Evolutionary conservation across 495 filamentous ascomycete genomes (phyloP).

Genomic region (Aspergillus carlsbadensis): DNA sequence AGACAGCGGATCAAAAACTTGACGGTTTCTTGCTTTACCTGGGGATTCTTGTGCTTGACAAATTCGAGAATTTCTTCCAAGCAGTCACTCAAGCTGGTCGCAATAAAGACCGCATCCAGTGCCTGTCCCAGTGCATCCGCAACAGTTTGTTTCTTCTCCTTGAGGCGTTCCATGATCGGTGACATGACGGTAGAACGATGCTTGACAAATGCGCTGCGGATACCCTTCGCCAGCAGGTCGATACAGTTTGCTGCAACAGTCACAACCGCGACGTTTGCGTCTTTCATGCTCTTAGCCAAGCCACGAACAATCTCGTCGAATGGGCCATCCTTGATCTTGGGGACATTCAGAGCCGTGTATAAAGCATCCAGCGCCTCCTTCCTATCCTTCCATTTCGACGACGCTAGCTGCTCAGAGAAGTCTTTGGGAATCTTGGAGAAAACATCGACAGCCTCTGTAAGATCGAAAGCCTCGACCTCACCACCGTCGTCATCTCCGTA

Average conservation of each 20-base stretch:
- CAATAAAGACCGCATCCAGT: conserved; percentile 79
- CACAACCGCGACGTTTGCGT: conserved; percentile 95
- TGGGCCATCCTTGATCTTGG: conserved; percentile 86
- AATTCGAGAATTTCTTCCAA: conserved; percentile 85
- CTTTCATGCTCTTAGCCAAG: conserved; percentile 95
- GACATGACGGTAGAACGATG: conserved; percentile 75
- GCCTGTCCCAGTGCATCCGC: conserved; percentile 83
- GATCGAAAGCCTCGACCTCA: conserved; percentile 80
- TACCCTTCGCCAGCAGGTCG: conserved; percentile 84
- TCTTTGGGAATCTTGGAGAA: conserved; percentile 78
- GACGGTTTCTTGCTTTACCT: conserved; percentile 91
- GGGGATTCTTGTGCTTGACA: conserved; percentile 91
- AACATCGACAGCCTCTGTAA: conserved; percentile 88
- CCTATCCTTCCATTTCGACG: conserved; percentile 97
- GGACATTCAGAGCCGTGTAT: conserved; percentile 73
- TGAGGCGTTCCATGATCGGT: conserved; percentile 90
- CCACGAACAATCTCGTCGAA: conserved; percentile 79
- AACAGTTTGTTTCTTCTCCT: conserved; percentile 93
- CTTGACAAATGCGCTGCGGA: conserved; percentile 75
- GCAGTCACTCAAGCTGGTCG: conserved; percentile 77
- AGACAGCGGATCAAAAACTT: conserved; percentile 88
- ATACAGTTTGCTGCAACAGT: conserved; percentile 93
- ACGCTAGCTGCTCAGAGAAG: conserved; percentile 77
- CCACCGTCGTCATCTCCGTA: conserved; percentile 67
- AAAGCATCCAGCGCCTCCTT: conserved; percentile 92